Base-by-base conservation (phyloP, 805 yeast species). In the Tetrapisispora fleetii region DNA sequence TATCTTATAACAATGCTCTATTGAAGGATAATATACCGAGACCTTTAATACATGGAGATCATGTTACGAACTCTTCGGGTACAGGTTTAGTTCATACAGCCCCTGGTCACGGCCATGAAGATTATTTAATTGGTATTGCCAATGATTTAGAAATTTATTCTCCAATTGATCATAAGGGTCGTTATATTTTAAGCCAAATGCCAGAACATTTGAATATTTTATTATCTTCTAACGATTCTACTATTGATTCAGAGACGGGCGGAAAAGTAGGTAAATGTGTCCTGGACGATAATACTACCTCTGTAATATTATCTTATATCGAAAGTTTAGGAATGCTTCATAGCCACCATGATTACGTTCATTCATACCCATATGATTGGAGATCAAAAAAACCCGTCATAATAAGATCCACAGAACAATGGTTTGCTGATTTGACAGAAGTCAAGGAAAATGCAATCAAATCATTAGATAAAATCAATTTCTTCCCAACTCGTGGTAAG, bases 61-160 rank as follows among this genome's bases (percentile, higher is more conserved):
- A 90, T 64, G 98, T 95, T 13, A 79, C 87, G 0, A 77, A 77
- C 49, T 55, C 75, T 1, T 80, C 93, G 0, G 99, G 99, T 64
- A 87, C 99, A 0, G 99, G 99, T 2, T 68, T 93, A 14, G 99
- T 93, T 1, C 99, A 93, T 62, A 85, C 88, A 19, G 98, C 99
- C 0, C 98, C 99, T 1, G 98, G 97, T 0, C 99, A 93, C 63
- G 99, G 99, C 58, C 78, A 81, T 58, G 99, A 93, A 55, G 99
- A 93, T 69, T 90, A 86, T 61, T 58, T 82, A 8, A 73, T 83
- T 35, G 91, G 95, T 33, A 64, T 76, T 49, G 65, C 70, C 21
- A 67, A 83, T 52, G 72, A 72, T 0, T 71, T 93, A 21, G 70
- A 66, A 10, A 78, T 86, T 0, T 77, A 70, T 51, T 87, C 96